phyloP scores from a whole-genome alignment of 148 eudicot species.

The Camellia lanceoleosa region DNA sequence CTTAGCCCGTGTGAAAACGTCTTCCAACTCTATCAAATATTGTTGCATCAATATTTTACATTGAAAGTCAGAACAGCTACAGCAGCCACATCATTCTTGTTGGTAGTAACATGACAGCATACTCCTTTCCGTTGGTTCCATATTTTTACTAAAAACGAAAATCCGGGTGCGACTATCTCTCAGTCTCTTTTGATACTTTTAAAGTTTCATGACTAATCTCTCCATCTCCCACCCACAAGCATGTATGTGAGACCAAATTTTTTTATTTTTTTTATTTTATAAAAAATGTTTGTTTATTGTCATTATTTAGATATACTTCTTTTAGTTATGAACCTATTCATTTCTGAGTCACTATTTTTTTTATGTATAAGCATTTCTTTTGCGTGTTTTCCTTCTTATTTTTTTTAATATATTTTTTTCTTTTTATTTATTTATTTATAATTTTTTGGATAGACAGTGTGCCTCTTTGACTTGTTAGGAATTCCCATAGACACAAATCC shows the following conservation, averaged over 20 bases:
- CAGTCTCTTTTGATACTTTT: background rate
- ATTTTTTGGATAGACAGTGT: background rate
- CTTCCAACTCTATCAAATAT: background rate
- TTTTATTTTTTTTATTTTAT: background rate
- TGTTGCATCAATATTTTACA: background rate
- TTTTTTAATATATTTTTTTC: too few species aligned
- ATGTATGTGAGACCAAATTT: background rate
- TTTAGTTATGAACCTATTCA: background rate
- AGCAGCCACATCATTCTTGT: background rate
- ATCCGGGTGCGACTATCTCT: background rate
- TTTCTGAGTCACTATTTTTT: background rate
- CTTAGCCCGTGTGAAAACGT: background rate
- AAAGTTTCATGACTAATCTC: background rate
- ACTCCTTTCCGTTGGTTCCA: background rate
- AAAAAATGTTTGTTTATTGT: background rate
- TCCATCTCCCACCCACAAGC: background rate
- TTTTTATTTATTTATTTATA: background rate
- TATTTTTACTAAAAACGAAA: too few species aligned
- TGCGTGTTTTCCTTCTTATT: background rate
- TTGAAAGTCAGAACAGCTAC: background rate
- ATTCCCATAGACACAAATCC: background rate
- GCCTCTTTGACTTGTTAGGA: background rate
- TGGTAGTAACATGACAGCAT: background rate
- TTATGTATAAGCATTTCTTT: background rate
- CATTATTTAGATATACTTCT: background rate